Conservation (phyloP, 345 rosid species). For the Eucalyptus erythrocorys region DNA sequence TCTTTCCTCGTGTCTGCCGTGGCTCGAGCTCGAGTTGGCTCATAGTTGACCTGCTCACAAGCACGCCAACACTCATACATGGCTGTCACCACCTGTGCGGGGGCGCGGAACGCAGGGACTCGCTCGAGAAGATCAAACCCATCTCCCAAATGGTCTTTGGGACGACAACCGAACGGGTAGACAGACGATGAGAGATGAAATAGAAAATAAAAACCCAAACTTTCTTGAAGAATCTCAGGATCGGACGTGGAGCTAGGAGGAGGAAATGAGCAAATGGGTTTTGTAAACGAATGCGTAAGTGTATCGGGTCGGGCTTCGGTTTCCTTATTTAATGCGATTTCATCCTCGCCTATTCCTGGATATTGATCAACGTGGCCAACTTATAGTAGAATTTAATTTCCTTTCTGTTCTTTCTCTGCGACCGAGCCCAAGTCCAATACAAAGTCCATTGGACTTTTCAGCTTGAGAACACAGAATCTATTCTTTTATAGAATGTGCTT, state of each 20-base stretch:
- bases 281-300: background rate
- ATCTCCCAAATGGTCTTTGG: background rate
- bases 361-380: too few relatives aligned
- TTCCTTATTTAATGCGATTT: background rate
- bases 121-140: background rate
- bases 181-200: background rate
- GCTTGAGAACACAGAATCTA: too few relatives aligned
- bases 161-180: background rate
- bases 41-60: too few relatives aligned
- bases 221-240: background rate
- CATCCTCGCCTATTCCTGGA: background rate
- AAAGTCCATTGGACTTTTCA: too few relatives aligned
- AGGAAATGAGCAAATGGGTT: background rate
- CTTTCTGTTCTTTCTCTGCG: too few relatives aligned
- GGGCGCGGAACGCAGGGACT: background rate
- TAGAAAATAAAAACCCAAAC: background rate
- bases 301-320: background rate
- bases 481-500: too few relatives aligned
- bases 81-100: conserved; percentile 1
- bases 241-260: background rate
- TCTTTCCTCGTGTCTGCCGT: too few relatives aligned
- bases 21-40: too few relatives aligned
- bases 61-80: too few relatives aligned
- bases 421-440: too few relatives aligned
- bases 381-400: too few relatives aligned